These are phyloP conservation scores for Lentinula detonsa DNA, from an alignment of 768 basidiomycete species.

Conservation along the genomic window DNA sequence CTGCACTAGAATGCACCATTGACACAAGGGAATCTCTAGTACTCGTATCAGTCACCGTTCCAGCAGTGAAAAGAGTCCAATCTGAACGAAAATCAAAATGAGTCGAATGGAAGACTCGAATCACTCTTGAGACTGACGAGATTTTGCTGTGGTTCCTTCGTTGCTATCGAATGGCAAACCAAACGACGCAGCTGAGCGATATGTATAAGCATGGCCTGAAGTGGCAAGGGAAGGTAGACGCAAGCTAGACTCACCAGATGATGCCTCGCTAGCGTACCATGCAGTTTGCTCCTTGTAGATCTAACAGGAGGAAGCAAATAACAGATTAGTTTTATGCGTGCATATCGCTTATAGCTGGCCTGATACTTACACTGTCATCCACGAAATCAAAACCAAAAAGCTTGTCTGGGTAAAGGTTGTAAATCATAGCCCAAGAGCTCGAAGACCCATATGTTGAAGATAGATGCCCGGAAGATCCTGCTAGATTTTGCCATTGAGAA, in stretches of 20 bases:
- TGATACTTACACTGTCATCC: constrained; percentile 1
- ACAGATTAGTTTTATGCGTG: not conserved
- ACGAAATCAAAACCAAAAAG: constrained; percentile 22
- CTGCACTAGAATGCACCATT: constrained; percentile 3
- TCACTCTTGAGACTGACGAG: not conserved
- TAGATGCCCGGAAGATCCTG: constrained; percentile 1
- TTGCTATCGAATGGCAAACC: constrained; percentile 5
- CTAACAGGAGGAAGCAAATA: not conserved
- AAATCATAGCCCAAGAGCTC: constrained; percentile 28
- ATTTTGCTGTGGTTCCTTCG: not conserved
- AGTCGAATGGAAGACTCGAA: not conserved
- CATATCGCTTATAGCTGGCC: not conserved
- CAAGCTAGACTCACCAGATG: not conserved
- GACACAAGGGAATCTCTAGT: not conserved
- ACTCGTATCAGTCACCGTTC: not conserved
- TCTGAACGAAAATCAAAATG: not conserved
- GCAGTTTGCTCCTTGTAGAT: constrained; percentile 1
- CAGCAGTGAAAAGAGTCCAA: constrained; percentile 6
- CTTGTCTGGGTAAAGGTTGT: constrained; percentile 41
- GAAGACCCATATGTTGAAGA: constrained; percentile 6
- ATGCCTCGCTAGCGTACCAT: not conserved
- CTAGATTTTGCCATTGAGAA: constrained; percentile 6
- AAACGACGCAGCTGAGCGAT: not conserved
- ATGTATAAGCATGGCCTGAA: not conserved
- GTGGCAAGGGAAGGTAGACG: not conserved